Percentiles rank a stretch among this genome's conserved stretches.
Evolutionary conservation across 2,329 filamentous ascomycete species (phyloP).

Genomic region (Claviceps purpurea): DNA sequence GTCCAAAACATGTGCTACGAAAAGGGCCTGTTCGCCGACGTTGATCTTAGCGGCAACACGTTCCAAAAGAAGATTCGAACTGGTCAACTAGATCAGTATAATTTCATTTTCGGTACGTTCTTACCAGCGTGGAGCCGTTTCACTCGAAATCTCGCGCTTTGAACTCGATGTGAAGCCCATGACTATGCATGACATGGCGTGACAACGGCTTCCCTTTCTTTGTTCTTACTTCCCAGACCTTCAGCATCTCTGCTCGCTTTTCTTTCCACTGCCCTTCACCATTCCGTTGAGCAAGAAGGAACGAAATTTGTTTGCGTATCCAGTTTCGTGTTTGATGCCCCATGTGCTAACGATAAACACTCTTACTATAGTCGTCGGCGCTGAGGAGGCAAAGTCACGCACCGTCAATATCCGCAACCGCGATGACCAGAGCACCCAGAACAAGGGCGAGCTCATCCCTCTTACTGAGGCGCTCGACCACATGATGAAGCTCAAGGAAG

Average conservation of each 20-base stretch:
- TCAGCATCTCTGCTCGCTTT: background rate
- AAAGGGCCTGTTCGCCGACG: constrained; percentile 53
- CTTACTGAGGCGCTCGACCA: constrained; percentile 44
- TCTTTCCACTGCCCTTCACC: background rate
- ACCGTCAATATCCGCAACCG: constrained; percentile 52
- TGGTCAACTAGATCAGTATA: constrained; percentile 69
- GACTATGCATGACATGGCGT: background rate
- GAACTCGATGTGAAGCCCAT: background rate
- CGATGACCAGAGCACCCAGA: constrained; percentile 48
- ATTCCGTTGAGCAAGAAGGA: background rate
- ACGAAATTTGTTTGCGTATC: background rate
- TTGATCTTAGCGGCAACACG: constrained; percentile 52
- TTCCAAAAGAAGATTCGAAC: constrained; percentile 84
- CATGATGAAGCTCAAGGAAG: constrained; percentile 36
- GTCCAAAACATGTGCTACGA: constrained; percentile 55
- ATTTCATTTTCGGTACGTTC: constrained; percentile 60
- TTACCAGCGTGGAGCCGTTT: background rate
- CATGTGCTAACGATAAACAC: constrained; percentile 1
- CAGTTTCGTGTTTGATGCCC: background rate
- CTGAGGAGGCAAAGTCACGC: constrained; percentile 45
- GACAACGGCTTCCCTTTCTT: background rate
- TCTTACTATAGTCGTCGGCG: constrained; percentile 39
- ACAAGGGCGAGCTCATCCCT: constrained; percentile 44
- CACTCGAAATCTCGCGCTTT: background rate
- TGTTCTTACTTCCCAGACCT: background rate